Percentiles rank a stretch among this genome's conserved stretches.
phyloP scores from a whole-genome alignment of 345 rosid genomes.

The Brassica rapa region DNA sequence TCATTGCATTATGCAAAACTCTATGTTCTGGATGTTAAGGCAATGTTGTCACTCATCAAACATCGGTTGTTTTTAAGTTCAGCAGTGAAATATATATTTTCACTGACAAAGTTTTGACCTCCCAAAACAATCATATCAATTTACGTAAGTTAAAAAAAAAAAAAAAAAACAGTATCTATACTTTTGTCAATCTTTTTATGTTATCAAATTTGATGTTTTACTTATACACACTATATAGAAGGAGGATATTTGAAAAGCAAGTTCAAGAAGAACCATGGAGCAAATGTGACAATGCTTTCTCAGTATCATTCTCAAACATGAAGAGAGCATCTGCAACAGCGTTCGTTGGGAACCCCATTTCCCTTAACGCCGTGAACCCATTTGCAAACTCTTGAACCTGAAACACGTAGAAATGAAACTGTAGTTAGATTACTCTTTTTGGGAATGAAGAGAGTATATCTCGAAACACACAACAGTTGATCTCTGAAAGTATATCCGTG shows the following conservation, averaged over 20 bases:
- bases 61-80: neutral
- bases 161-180: constrained; percentile 9
- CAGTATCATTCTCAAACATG: constrained; percentile 69
- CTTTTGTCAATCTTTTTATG: neutral
- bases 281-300: constrained; percentile 75
- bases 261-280: constrained; percentile 50
- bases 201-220: neutral
- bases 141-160: neutral
- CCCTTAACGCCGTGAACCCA: constrained; percentile 58
- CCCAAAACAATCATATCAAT: neutral
- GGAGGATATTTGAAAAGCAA: neutral
- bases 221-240: constrained; percentile 20
- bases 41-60: neutral
- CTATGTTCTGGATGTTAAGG: constrained; percentile 5
- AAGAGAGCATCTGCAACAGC: constrained; percentile 64
- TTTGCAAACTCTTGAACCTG: constrained; percentile 74
- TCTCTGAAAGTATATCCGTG: neutral
- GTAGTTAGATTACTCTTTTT: neutral
- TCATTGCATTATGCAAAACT: constrained; percentile 19
- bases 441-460: neutral
- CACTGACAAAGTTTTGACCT: neutral
- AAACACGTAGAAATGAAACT: neutral
- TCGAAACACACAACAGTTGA: neutral
- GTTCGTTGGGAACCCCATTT: constrained; percentile 82
- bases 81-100: neutral